Evolutionary conservation across 2,329 filamentous ascomycete genomes (phyloP).

Genomic region (Plenodomus tracheiphilus): DNA sequence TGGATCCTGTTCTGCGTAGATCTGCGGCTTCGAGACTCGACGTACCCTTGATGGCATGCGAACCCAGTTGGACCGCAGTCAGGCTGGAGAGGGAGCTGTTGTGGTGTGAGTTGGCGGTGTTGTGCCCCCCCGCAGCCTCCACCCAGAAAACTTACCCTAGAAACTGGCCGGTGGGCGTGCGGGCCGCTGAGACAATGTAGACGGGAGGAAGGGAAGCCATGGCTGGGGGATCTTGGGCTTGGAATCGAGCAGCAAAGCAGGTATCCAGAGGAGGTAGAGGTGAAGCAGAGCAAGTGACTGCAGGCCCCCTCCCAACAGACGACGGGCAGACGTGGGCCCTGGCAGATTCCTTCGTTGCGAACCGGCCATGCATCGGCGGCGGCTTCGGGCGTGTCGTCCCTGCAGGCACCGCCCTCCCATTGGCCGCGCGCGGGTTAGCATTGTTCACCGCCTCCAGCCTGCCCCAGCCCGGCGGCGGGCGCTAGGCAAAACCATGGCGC

Average conservation of each 20-base stretch:
- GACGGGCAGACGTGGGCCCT: slow-evolving; percentile 18
- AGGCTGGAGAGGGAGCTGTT: slow-evolving; percentile 83
- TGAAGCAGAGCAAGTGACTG: slow-evolving; percentile 5
- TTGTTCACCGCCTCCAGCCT: slow-evolving; percentile 28
- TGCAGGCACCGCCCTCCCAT: slow-evolving; percentile 18
- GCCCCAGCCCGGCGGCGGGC: not conserved
- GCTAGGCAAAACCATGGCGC: slow-evolving; percentile 21
- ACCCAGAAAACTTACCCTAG: slow-evolving; percentile 68
- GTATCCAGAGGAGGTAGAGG: slow-evolving; percentile 9
- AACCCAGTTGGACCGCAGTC: slow-evolving; percentile 82
- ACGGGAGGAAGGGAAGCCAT: slow-evolving; percentile 85
- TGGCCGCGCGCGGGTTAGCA: slow-evolving; percentile 9
- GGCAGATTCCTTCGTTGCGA: slow-evolving; percentile 18
- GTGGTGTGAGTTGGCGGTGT: slow-evolving; percentile 24
- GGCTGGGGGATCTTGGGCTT: slow-evolving; percentile 34
- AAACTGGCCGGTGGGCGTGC: slow-evolving; percentile 93
- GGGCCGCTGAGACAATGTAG: slow-evolving; percentile 90
- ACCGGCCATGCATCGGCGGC: slow-evolving; percentile 11
- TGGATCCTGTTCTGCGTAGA: slow-evolving; percentile 1
- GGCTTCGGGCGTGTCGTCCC: slow-evolving; percentile 11
- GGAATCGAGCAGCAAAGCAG: not conserved
- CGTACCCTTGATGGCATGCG: slow-evolving; percentile 89
- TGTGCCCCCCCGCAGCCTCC: slow-evolving; percentile 9
- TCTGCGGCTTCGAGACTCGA: not conserved
- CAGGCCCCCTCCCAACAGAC: slow-evolving; percentile 2